Evolutionary conservation across 768 basidiomycete species (phyloP).

Genomic region (Auricularia heimuer): DNA sequence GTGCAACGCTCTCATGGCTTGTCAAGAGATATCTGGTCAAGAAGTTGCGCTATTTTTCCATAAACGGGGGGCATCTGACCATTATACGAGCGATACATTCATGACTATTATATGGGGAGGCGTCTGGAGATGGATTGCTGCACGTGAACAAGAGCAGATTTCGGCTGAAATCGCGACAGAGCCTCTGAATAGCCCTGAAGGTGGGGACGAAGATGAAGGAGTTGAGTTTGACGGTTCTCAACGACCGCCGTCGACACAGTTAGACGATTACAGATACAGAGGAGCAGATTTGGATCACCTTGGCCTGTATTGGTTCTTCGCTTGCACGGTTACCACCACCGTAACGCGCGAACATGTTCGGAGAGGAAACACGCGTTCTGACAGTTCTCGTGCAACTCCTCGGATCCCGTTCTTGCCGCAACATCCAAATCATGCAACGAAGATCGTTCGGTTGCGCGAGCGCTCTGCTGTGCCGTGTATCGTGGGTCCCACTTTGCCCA

Average conservation of each 20-base stretch:
- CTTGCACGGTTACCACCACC: too few relatives aligned
- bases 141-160: too few relatives aligned
- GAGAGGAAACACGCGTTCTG: not conserved
- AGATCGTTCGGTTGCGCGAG: not conserved
- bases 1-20: not conserved
- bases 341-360: too few relatives aligned
- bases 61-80: not conserved
- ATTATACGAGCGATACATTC: not conserved
- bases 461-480: not conserved
- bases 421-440: not conserved
- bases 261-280: too few relatives aligned
- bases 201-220: too few relatives aligned
- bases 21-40: not conserved
- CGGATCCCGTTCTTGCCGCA: not conserved
- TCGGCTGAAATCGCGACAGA: too few relatives aligned
- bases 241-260: too few relatives aligned
- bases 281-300: too few relatives aligned
- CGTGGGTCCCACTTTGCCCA: not conserved
- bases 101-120: not conserved
- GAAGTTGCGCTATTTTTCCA: not conserved
- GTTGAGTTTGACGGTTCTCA: too few relatives aligned
- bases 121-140: not conserved
- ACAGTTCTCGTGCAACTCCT: not conserved
- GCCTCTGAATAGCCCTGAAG: too few relatives aligned
- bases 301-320: too few relatives aligned